phyloP scores from a whole-genome alignment of 257 asterid genomes.

The Sherardia arvensis region DNA sequence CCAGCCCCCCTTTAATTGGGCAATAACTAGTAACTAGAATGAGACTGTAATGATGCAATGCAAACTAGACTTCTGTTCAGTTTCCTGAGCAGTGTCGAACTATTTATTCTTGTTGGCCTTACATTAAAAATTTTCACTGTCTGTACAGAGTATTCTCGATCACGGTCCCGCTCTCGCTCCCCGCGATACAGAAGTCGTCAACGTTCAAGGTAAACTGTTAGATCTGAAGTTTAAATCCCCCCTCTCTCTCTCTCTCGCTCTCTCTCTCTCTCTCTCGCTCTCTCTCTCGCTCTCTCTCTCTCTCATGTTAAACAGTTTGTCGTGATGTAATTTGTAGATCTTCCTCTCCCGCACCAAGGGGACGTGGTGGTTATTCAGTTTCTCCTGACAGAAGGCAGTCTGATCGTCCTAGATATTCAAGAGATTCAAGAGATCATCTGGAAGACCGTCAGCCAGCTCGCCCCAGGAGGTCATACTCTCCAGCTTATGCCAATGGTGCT shows the following conservation, averaged over 20 bases:
- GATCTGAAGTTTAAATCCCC: not conserved
- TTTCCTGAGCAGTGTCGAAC: not conserved
- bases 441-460: conserved; percentile 8
- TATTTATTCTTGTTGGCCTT: not conserved
- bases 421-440: conserved; percentile 18
- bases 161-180: conserved; percentile 25
- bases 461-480: conserved; percentile 18
- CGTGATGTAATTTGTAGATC: conserved; percentile 16
- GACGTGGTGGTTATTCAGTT: conserved; percentile 15
- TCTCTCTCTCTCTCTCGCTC: not conserved
- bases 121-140: not conserved
- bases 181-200: conserved; percentile 23
- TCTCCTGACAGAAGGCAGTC: conserved; percentile 26
- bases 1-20: not conserved
- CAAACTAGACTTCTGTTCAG: not conserved
- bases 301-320: not conserved
- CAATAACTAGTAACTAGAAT: not conserved
- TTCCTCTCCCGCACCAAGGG: conserved; percentile 22
- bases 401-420: conserved; percentile 19
- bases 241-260: not conserved
- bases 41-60: not conserved
- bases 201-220: conserved; percentile 21
- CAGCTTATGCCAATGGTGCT: conserved; percentile 10
- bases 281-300: not conserved
- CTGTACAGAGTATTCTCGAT: conserved; percentile 20